Conservation (phyloP, 345 rosid genomes). For the Brassica incana region DNA sequence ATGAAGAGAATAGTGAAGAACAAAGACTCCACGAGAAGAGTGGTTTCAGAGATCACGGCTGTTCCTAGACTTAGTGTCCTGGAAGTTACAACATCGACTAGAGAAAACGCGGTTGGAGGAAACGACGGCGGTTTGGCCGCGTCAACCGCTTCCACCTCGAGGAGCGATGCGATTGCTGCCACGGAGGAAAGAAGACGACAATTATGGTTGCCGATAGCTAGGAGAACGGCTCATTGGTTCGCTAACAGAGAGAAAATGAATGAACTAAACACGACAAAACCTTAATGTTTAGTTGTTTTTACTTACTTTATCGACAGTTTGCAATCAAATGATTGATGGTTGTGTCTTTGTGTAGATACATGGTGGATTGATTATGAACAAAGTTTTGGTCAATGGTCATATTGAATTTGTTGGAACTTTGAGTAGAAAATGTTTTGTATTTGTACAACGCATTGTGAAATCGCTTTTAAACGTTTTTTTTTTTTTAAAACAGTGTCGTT, state of each 20-base stretch:
- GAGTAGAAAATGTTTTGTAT: not conserved
- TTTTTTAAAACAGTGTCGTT: not conserved
- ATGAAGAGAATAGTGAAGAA: constrained; percentile 29
- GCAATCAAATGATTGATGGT: not conserved
- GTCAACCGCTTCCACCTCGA: constrained; percentile 13
- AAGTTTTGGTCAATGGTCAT: not conserved
- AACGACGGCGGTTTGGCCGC: not conserved
- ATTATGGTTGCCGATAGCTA: constrained; percentile 76
- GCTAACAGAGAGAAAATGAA: constrained; percentile 54
- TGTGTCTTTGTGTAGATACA: constrained; percentile 1
- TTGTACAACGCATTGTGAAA: not conserved
- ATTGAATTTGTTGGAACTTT: not conserved
- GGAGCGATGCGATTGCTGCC: not conserved
- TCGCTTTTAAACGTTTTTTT: not conserved
- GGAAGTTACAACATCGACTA: not conserved
- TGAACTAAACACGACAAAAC: constrained; percentile 32
- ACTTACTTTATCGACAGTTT: no score
- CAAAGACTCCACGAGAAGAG: constrained; percentile 48
- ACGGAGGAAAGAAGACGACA: constrained; percentile 54
- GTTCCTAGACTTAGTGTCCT: constrained; percentile 40
- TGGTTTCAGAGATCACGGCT: constrained; percentile 69
- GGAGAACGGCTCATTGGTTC: constrained; percentile 70
- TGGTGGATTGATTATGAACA: constrained; percentile 1
- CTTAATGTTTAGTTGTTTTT: constrained; percentile 39
- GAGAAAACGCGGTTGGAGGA: not conserved